Evolutionary conservation across 108 stramenopile genomes (phyloP).

Genomic region (Cyclotella sp.): DNA sequence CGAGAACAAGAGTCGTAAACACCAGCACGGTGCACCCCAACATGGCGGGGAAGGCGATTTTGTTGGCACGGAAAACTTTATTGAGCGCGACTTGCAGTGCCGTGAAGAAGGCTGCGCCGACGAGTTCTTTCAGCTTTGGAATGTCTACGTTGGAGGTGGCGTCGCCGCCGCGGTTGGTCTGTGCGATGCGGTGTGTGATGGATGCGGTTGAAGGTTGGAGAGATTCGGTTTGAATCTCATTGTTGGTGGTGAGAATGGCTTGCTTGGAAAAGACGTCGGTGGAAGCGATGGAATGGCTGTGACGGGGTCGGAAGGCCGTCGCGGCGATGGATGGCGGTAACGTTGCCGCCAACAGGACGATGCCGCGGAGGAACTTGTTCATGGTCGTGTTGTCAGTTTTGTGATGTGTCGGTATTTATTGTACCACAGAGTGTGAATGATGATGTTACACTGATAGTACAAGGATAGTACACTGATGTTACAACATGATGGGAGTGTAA

Average conservation of each 20-base stretch:
- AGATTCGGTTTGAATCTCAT: neutral
- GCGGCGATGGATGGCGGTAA: conserved; percentile 34
- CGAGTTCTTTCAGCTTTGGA: conserved; percentile 38
- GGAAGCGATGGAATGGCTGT: neutral
- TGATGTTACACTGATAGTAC: no score
- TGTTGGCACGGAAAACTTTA: conserved; percentile 59
- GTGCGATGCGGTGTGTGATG: conserved; percentile 7
- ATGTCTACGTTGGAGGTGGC: conserved; percentile 30
- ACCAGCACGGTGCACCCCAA: conserved; percentile 74
- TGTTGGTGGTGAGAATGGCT: conserved; percentile 4
- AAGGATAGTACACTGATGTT: no score
- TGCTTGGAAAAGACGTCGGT: neutral
- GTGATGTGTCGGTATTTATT: conserved; percentile 7
- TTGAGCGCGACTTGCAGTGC: conserved; percentile 59
- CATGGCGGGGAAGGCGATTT: conserved; percentile 72
- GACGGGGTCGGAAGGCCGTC: conserved; percentile 36
- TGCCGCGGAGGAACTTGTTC: conserved; percentile 13
- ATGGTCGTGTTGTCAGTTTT: no score
- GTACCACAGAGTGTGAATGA: neutral
- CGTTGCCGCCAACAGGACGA: conserved; percentile 35
- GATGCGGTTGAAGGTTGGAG: neutral
- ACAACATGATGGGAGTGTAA: no score
- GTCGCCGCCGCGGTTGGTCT: neutral
- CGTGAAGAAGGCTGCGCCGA: conserved; percentile 57
- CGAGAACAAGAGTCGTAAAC: conserved; percentile 59